These are phyloP conservation scores for Globisporangium spinosum DNA, from an alignment of 352 stramenopile species.

Conservation along the genomic window DNA sequence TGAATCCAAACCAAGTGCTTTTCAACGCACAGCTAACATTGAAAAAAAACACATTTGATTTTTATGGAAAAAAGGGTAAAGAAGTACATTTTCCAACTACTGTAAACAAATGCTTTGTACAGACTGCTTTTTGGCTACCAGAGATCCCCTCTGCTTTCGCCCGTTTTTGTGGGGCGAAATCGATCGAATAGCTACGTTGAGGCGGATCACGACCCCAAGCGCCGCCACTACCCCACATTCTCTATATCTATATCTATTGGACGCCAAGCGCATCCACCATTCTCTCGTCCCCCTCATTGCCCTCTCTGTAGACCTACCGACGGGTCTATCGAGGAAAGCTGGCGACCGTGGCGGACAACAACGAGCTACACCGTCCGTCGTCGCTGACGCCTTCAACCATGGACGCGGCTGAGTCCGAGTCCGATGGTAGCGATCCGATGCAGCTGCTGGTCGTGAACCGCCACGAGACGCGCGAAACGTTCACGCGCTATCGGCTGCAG, in stretches of 20 bases:
- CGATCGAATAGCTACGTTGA: not conserved
- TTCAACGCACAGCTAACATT: no score
- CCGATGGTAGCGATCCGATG: constrained; percentile 69
- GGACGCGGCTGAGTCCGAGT: constrained; percentile 52
- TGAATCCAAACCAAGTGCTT: no score
- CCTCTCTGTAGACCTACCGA: not conserved
- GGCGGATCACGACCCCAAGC: not conserved
- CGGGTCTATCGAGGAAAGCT: not conserved
- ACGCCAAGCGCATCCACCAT: not conserved
- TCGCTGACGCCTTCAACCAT: constrained; percentile 25
- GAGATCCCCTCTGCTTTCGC: not conserved
- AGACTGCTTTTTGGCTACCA: not conserved
- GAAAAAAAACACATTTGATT: no score
- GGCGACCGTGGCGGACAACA: constrained; percentile 16
- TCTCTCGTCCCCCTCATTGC: not conserved
- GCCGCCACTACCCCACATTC: not conserved
- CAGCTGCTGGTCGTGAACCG: constrained; percentile 65
- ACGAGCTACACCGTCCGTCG: constrained; percentile 1
- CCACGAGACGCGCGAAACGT: constrained; percentile 48
- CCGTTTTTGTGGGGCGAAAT: no score
- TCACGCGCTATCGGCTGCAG: constrained; percentile 81
- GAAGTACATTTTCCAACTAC: no score
- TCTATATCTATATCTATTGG: not conserved
- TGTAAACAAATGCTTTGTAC: not conserved
- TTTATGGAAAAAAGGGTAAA: no score